Percentiles rank a stretch among this genome's conserved stretches.
phyloP scores from a whole-genome alignment of 768 basidiomycete genomes.

The Austroboletus eburneus region DNA sequence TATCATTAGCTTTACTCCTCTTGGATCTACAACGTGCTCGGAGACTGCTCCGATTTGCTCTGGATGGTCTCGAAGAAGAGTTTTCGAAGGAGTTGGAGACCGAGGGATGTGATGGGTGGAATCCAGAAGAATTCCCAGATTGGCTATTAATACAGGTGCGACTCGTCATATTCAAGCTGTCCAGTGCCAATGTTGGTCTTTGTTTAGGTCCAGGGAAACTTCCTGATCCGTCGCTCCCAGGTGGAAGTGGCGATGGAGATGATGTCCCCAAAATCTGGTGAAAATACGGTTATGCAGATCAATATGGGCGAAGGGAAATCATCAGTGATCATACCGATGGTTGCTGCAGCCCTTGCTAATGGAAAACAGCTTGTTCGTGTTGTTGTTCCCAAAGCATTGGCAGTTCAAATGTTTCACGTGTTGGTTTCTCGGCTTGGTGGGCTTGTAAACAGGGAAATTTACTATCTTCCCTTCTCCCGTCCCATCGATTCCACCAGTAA shows the following conservation, averaged over 20 bases:
- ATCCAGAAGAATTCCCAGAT: constrained; percentile 24
- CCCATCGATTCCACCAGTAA: neutral
- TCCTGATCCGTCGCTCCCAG: constrained; percentile 24
- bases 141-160: constrained; percentile 44
- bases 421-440: no score
- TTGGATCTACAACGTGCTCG: constrained; percentile 17
- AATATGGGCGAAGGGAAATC: constrained; percentile 45
- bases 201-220: constrained; percentile 38
- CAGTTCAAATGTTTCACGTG: constrained; percentile 24
- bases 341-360: neutral
- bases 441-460: no score
- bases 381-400: constrained; percentile 41
- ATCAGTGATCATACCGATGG: neutral
- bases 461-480: neutral
- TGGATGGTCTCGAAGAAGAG: constrained; percentile 22
- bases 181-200: constrained; percentile 26
- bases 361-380: constrained; percentile 18
- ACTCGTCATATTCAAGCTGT: neutral
- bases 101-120: constrained; percentile 11
- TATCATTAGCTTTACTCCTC: constrained; percentile 24
- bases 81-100: constrained; percentile 24
- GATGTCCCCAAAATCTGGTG: neutral
- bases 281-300: constrained; percentile 16
- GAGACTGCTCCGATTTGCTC: constrained; percentile 14
- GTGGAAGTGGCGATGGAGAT: neutral